Percentiles rank a stretch among this genome's conserved stretches.
Evolutionary conservation across 306 rosid genomes (phyloP).

Genomic region (Quercus ilex): DNA sequence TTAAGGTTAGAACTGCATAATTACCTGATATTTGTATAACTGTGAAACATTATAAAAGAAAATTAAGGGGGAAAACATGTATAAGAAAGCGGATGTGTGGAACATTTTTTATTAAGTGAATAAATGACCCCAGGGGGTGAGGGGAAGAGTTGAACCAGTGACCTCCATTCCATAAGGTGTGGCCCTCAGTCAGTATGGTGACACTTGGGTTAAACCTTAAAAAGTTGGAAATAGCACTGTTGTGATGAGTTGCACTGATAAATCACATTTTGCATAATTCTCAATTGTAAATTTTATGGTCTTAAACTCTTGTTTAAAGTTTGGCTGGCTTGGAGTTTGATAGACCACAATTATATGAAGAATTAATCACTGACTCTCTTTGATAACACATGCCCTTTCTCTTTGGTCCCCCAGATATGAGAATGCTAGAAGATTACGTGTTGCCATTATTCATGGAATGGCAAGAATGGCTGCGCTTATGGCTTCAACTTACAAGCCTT

Average conservation of each 20-base stretch:
- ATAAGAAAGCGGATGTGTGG: background rate
- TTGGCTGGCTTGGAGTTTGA: background rate
- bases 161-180: background rate
- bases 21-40: background rate
- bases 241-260: background rate
- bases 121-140: background rate
- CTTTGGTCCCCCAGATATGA: conserved; percentile 54
- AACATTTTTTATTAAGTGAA: background rate
- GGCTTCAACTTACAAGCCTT: conserved; percentile 95
- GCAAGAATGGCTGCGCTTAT: conserved; percentile 96
- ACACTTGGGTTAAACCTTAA: background rate
- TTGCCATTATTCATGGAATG: conserved; percentile 86
- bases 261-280: background rate
- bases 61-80: background rate
- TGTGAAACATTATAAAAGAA: background rate
- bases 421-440: conserved; percentile 67
- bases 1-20: background rate
- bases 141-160: background rate
- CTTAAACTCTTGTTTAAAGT: background rate
- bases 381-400: background rate
- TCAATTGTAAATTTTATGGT: background rate
- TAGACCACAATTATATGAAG: background rate
- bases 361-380: conserved; percentile 9
- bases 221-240: background rate
- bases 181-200: background rate